These are phyloP conservation scores for Anethum foeniculum DNA, from an alignment of 140 eudicot species.

Conservation along the genomic window DNA sequence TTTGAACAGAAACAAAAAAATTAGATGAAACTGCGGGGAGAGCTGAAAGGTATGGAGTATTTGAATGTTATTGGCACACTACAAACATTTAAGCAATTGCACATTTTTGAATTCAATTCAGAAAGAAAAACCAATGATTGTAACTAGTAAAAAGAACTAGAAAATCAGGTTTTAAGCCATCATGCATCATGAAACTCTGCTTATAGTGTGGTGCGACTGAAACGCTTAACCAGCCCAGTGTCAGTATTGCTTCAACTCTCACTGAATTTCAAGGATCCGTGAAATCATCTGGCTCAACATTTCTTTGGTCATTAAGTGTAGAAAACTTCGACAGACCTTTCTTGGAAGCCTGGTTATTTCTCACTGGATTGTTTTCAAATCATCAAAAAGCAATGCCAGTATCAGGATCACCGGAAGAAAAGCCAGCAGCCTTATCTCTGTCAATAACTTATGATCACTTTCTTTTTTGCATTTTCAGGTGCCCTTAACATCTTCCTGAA, in stretches of 20 bases:
- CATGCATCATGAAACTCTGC: conserved; percentile 81
- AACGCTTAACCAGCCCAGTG: conserved; percentile 34
- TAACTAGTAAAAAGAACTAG: too few relatives aligned
- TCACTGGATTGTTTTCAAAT: conserved; percentile 9
- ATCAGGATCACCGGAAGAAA: conserved; percentile 13
- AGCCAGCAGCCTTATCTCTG: conserved; percentile 18
- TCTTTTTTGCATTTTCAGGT: conserved; percentile 26
- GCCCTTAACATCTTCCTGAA: conserved; percentile 39
- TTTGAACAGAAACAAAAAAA: not conserved
- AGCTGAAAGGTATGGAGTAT: not conserved
- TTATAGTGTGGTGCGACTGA: conserved; percentile 30
- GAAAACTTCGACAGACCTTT: conserved; percentile 17
- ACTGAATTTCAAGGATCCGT: conserved; percentile 57
- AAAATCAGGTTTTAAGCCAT: too few relatives aligned
- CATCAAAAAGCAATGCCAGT: conserved; percentile 13
- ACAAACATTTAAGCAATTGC: not conserved
- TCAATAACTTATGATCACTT: not conserved
- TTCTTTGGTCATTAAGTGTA: conserved; percentile 22
- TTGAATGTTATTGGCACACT: not conserved
- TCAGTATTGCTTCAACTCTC: conserved; percentile 45
- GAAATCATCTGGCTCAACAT: conserved; percentile 46
- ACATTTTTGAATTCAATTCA: not conserved
- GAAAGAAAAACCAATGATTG: too few relatives aligned
- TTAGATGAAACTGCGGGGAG: not conserved
- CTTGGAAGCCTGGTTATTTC: conserved; percentile 19